Conservation (phyloP, 306 rosid genomes). For the Lathyrus oleraceus region DNA sequence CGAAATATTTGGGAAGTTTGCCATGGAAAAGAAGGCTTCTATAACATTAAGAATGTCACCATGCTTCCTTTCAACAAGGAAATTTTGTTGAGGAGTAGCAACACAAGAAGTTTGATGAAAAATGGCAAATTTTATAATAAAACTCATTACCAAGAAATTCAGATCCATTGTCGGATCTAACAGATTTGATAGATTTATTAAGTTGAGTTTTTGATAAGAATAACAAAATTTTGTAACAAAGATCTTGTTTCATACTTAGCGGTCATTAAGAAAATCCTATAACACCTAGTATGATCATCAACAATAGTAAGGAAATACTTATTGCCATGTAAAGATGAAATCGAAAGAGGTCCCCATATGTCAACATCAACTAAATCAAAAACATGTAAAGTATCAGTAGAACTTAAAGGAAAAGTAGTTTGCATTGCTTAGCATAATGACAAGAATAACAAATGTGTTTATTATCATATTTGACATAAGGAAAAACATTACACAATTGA, state of each 20-base stretch:
- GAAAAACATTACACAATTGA: not conserved
- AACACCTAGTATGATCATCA: not conserved
- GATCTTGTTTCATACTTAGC: not conserved
- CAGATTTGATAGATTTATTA: not conserved
- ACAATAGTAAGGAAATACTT: not conserved
- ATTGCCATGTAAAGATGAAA: not conserved
- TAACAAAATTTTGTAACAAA: not conserved
- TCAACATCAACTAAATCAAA: not conserved
- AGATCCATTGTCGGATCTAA: not conserved
- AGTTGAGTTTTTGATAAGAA: not conserved
- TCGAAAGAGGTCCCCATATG: not conserved
- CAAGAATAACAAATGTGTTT: not conserved
- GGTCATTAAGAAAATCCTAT: not conserved
- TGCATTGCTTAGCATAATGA: not conserved
- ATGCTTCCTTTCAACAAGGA: not conserved
- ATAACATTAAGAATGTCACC: not conserved
- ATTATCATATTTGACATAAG: not conserved
- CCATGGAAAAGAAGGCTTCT: not conserved
- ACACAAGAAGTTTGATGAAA: not conserved
- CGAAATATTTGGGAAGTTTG: not conserved
- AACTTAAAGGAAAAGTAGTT: not conserved
- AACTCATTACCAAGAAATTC: not conserved
- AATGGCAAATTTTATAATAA: not conserved
- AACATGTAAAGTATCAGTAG: not conserved
- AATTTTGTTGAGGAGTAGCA: not conserved